phyloP scores from a whole-genome alignment of 441 rosid species.

The Aleurites moluccanus region DNA sequence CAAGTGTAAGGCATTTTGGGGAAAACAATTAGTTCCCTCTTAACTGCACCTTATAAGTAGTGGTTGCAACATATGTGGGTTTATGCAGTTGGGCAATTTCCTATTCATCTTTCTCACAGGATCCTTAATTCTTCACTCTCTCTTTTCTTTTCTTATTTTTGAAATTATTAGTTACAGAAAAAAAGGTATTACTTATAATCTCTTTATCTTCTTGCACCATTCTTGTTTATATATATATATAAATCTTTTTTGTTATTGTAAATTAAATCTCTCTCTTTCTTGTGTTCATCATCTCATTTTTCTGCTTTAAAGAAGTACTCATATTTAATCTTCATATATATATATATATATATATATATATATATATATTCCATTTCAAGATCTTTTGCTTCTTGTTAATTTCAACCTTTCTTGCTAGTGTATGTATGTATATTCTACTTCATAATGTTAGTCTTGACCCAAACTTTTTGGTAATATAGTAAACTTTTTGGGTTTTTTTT shows the following conservation, averaged over 20 bases:
- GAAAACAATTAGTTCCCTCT: neutral
- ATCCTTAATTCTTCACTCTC: neutral
- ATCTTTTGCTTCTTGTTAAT: neutral
- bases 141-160: neutral
- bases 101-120: neutral
- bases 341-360: no score
- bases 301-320: no score
- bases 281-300: neutral
- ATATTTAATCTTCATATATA: no score
- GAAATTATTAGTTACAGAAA: neutral
- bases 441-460: no score
- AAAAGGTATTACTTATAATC: neutral
- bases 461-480: no score
- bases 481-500: neutral
- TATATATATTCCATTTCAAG: neutral
- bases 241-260: neutral
- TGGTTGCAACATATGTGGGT: conserved; percentile 11
- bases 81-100: conserved; percentile 16
- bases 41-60: conserved; percentile 29
- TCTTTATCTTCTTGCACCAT: neutral
- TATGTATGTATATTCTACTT: no score
- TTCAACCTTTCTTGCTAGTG: neutral
- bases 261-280: neutral
- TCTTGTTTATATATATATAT: neutral
- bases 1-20: conserved; percentile 30